Conservation (phyloP, 2,329 filamentous ascomycete species). For the Fusarium pseudoanthophilum region DNA sequence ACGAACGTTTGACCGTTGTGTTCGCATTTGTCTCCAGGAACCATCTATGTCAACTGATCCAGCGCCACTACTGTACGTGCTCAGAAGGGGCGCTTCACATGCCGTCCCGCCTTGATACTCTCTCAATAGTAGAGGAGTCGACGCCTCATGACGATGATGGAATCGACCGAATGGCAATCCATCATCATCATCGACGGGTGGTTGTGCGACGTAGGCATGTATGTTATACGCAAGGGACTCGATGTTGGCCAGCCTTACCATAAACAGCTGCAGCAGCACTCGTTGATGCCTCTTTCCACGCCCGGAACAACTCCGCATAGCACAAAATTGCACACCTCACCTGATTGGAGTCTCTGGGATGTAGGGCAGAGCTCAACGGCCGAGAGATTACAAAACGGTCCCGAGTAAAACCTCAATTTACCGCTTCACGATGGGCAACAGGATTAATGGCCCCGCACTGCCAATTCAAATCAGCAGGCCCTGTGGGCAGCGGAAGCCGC, state of each 20-base stretch:
- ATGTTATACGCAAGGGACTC: conserved; percentile 38
- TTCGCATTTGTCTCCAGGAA: conserved; percentile 25
- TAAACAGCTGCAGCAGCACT: conserved; percentile 12
- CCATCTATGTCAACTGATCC: conserved; percentile 12
- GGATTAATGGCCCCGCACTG: conserved; percentile 37
- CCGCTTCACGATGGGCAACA: conserved; percentile 30
- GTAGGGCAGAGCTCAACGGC: conserved; percentile 6
- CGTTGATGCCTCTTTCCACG: conserved; percentile 10
- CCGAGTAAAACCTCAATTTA: conserved; percentile 20
- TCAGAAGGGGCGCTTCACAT: conserved; percentile 17
- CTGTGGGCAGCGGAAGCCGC: conserved; percentile 38
- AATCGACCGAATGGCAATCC: conserved; percentile 36
- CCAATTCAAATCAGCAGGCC: conserved; percentile 31
- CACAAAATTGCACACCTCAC: conserved; percentile 15
- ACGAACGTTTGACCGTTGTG: conserved; percentile 38
- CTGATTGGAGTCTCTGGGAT: background rate
- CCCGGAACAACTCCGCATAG: conserved; percentile 34
- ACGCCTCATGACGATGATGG: conserved; percentile 21
- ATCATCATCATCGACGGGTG: conserved; percentile 30
- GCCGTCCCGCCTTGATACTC: conserved; percentile 6
- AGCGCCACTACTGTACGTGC: conserved; percentile 3
- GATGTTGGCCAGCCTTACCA: conserved; percentile 17
- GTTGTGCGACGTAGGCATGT: conserved; percentile 8
- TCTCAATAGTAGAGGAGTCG: conserved; percentile 9
- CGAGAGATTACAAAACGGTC: conserved; percentile 18